Percentiles rank a stretch among this genome's conserved stretches.
These are phyloP conservation scores for Microdochium trichocladiopsis DNA, from an alignment of 2,329 filamentous ascomycete genomes.

Conservation along the genomic window DNA sequence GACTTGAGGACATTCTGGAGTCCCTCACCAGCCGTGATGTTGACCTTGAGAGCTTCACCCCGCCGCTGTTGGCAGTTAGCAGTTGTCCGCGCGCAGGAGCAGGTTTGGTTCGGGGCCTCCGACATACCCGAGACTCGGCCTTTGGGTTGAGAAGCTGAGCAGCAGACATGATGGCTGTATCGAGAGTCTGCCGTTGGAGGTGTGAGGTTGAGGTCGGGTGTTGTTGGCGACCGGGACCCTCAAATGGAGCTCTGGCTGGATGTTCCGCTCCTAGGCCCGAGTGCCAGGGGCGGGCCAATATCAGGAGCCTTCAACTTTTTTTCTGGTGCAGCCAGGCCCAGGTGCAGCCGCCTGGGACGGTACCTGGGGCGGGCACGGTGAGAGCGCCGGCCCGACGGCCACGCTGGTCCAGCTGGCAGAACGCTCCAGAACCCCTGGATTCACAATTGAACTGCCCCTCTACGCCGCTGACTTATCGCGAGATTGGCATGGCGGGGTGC, in stretches of 20 bases:
- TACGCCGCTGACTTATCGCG: not conserved
- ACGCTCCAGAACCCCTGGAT: not conserved
- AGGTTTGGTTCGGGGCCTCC: constrained; percentile 7
- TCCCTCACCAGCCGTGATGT: constrained; percentile 94
- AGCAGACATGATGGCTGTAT: constrained; percentile 68
- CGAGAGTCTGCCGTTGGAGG: not conserved
- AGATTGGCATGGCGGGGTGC: not conserved
- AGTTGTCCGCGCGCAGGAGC: constrained; percentile 31
- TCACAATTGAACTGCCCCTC: not conserved
- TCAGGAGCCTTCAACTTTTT: constrained; percentile 1
- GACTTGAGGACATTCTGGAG: constrained; percentile 91
- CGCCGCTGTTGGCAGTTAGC: constrained; percentile 59
- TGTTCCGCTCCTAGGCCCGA: not conserved
- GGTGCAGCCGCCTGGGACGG: not conserved
- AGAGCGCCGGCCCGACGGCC: not conserved
- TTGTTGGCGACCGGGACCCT: not conserved
- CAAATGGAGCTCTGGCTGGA: not conserved
- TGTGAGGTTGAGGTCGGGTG: not conserved
- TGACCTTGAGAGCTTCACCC: constrained; percentile 93
- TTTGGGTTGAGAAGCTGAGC: constrained; percentile 98
- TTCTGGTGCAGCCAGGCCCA: not conserved
- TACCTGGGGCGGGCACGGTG: not conserved
- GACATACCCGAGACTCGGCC: constrained; percentile 86
- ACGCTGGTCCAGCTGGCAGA: not conserved
- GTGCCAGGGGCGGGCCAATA: not conserved